These are phyloP conservation scores for Agrocybe praecox DNA, from an alignment of 768 basidiomycete genomes.

Conservation along the genomic window DNA sequence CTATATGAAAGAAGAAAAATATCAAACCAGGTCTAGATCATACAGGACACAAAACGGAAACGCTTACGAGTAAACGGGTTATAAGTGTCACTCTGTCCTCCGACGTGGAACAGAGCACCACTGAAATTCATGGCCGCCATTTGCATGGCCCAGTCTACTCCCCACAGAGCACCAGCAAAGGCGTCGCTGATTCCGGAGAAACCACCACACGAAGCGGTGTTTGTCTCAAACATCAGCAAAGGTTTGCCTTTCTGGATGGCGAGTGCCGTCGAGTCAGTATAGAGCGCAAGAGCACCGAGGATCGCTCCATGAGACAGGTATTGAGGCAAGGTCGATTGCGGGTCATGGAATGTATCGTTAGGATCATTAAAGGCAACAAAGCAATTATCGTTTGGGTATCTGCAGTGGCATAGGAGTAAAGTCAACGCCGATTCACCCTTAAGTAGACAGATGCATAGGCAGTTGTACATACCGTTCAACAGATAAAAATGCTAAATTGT, in stretches of 20 bases:
- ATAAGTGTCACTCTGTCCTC: slow-evolving; percentile 64
- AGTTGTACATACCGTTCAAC: slow-evolving; percentile 74
- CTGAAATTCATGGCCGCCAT: slow-evolving; percentile 57
- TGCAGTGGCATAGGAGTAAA: slow-evolving; percentile 32
- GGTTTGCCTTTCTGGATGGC: slow-evolving; percentile 44
- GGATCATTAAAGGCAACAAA: slow-evolving; percentile 39
- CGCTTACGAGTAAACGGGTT: slow-evolving; percentile 47
- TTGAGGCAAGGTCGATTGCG: slow-evolving; percentile 47
- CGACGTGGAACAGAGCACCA: slow-evolving; percentile 53
- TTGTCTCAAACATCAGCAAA: slow-evolving; percentile 70
- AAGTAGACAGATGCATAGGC: too few relatives aligned
- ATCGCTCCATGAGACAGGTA: slow-evolving; percentile 66
- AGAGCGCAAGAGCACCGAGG: slow-evolving; percentile 46
- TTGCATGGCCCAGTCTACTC: slow-evolving; percentile 57
- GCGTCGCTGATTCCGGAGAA: slow-evolving; percentile 63
- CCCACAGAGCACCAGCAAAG: slow-evolving; percentile 67
- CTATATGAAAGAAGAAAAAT: slow-evolving; percentile 32
- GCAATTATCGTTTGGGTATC: slow-evolving; percentile 58
- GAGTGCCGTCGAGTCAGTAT: slow-evolving; percentile 49
- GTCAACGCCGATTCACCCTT: too few relatives aligned
- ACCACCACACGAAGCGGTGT: slow-evolving; percentile 69
- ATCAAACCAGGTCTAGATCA: background rate
- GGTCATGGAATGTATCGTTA: slow-evolving; percentile 36
- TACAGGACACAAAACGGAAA: background rate
- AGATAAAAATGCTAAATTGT: slow-evolving; percentile 43